A percentile compares a stretch with the other conserved stretches of the same genome.
Conservation (phyloP, 352 stramenopile genomes). For the Phytophthora citrophthora region DNA sequence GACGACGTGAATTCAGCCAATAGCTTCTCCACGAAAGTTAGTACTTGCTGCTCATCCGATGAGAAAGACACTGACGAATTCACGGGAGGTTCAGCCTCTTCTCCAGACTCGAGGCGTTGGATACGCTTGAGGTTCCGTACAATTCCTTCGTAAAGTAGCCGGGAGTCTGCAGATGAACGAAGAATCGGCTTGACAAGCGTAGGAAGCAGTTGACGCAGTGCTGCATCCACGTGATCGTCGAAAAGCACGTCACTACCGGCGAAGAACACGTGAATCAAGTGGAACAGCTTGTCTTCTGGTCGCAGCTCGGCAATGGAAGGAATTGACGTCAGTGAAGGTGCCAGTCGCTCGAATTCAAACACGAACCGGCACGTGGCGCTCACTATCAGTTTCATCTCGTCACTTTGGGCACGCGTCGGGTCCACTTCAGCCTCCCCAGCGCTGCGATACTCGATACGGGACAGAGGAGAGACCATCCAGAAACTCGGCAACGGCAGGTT, state of each 20-base stretch:
- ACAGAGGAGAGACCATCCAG: conserved; percentile 79
- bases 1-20: conserved; percentile 70
- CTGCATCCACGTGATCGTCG: conserved; percentile 64
- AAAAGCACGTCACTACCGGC: conserved; percentile 74
- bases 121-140: conserved; percentile 57
- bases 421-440: conserved; percentile 23
- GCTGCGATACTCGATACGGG: conserved; percentile 63
- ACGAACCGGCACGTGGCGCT: conserved; percentile 72
- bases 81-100: conserved; percentile 3
- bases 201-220: conserved; percentile 52
- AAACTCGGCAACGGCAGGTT: conserved; percentile 71
- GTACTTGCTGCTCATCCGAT: conserved; percentile 56
- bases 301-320: conserved; percentile 33
- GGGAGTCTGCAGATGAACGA: conserved; percentile 20
- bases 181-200: conserved; percentile 54
- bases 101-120: conserved; percentile 47
- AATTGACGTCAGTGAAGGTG: conserved; percentile 24
- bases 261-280: conserved; percentile 79
- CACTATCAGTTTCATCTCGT: conserved; percentile 79
- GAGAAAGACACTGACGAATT: conserved; percentile 39
- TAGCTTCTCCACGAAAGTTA: conserved; percentile 74
- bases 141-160: conserved; percentile 53
- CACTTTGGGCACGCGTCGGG: conserved; percentile 55
- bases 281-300: conserved; percentile 78
- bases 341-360: conserved; percentile 55